These are phyloP conservation scores for Globisporangium rhizosaccharum DNA, from an alignment of 352 stramenopile species.

Conservation along the genomic window DNA sequence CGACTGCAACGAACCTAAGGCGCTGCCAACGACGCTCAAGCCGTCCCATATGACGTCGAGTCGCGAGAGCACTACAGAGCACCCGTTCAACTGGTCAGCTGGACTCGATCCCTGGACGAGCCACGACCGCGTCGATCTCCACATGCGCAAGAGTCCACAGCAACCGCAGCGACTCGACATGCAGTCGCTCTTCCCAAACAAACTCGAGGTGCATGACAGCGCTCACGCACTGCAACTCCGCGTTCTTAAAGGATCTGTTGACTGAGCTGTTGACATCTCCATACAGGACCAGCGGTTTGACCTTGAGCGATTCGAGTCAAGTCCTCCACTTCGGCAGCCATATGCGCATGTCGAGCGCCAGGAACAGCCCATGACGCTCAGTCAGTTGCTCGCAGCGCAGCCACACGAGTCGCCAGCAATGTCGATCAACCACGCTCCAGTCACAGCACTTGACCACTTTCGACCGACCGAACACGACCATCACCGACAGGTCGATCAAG, in stretches of 20 bases:
- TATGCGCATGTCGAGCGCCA: background rate
- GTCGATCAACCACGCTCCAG: background rate
- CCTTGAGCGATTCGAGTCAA: background rate
- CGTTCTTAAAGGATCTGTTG: no score
- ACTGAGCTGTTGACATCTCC: background rate
- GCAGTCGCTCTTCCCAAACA: background rate
- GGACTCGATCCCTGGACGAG: no score
- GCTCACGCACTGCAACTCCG: background rate
- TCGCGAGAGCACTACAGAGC: no score
- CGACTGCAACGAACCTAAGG: background rate
- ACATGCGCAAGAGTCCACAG: no score
- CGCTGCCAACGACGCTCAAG: background rate
- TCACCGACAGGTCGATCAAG: constrained; percentile 1
- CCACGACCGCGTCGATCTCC: no score
- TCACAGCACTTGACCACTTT: background rate
- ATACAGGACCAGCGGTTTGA: background rate
- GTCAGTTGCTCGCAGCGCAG: constrained; percentile 6
- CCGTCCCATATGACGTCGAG: no score
- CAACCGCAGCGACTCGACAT: background rate
- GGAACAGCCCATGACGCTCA: constrained; percentile 8
- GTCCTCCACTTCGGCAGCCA: background rate
- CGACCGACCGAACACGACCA: background rate
- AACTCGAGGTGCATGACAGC: background rate
- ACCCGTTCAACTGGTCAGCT: no score
- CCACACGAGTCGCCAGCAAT: background rate